phyloP scores from a whole-genome alignment of 108 stramenopile genomes.

The Chaetoceros muelleri region DNA sequence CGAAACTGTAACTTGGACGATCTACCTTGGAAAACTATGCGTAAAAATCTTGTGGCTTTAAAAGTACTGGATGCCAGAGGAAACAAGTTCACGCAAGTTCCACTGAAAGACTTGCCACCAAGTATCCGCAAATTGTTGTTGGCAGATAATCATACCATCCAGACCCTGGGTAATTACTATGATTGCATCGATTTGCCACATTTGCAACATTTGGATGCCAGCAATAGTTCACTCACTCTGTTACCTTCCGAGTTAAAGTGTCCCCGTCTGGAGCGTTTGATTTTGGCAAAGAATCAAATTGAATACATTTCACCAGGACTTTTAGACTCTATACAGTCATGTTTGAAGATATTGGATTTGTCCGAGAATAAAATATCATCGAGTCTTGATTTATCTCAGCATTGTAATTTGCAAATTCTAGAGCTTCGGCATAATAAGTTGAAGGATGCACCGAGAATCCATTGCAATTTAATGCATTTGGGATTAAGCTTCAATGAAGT shows the following conservation, averaged over 20 bases:
- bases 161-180: too few relatives aligned
- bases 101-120: too few relatives aligned
- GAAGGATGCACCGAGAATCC: background rate
- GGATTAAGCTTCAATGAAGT: background rate
- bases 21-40: background rate
- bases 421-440: constrained; percentile 6
- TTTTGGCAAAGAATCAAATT: background rate
- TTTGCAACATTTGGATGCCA: background rate
- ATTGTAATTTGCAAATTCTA: background rate
- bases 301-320: background rate
- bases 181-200: background rate
- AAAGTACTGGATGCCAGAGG: too few relatives aligned
- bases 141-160: too few relatives aligned
- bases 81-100: too few relatives aligned
- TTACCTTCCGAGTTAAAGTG: background rate
- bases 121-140: too few relatives aligned
- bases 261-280: background rate
- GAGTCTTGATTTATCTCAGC: background rate
- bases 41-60: too few relatives aligned
- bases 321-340: background rate
- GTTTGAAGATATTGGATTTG: background rate
- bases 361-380: constrained; percentile 1
- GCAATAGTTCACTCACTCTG: background rate
- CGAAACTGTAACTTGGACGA: constrained; percentile 3
- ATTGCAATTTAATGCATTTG: background rate